These are phyloP conservation scores for Rhizopogon rudus DNA, from an alignment of 768 basidiomycete species.

Conservation along the genomic window DNA sequence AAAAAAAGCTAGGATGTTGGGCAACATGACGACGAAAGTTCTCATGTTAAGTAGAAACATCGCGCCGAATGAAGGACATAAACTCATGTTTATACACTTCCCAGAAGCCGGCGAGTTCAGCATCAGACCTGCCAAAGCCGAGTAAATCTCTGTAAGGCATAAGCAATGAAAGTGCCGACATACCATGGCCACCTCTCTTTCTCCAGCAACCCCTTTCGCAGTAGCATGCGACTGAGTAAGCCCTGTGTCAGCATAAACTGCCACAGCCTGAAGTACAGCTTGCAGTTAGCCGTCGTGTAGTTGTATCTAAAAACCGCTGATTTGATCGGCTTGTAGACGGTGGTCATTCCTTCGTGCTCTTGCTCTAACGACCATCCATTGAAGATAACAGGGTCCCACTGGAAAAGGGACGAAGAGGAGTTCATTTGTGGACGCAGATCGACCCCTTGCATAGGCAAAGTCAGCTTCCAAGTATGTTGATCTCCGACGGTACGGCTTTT, in stretches of 20 bases:
- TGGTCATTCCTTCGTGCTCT: not conserved
- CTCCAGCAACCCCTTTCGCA: not conserved
- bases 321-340: not conserved
- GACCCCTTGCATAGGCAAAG: constrained; percentile 10
- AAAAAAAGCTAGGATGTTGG: not conserved
- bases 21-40: not conserved
- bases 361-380: constrained; percentile 3
- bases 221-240: not conserved
- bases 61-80: not conserved
- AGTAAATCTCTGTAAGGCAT: not conserved
- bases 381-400: constrained; percentile 7
- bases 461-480: constrained; percentile 20
- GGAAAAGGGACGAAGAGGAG: constrained; percentile 1
- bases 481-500: constrained; percentile 25
- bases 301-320: constrained; percentile 4
- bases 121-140: not conserved
- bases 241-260: not conserved
- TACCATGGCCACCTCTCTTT: not conserved
- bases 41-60: not conserved
- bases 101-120: not conserved
- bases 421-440: not conserved
- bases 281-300: not conserved
- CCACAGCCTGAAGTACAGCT: not conserved
- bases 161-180: not conserved
- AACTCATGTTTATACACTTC: not conserved